phyloP scores from a whole-genome alignment of 306 rosid genomes.

The Acacia melanoxylon region DNA sequence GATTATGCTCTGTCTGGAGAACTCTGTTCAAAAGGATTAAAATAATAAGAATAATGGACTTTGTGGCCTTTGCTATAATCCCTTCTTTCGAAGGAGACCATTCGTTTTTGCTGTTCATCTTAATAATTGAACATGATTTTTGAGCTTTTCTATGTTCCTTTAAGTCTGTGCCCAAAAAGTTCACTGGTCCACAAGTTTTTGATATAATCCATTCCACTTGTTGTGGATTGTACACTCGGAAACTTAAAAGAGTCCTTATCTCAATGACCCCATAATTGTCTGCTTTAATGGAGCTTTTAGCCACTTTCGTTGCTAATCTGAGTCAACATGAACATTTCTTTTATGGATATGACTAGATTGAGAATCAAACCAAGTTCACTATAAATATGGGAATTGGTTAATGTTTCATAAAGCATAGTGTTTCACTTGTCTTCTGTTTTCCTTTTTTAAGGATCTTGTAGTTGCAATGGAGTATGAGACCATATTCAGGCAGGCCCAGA shows the following conservation, averaged over 20 bases:
- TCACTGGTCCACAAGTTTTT: slow-evolving; percentile 37
- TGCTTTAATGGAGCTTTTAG: slow-evolving; percentile 24
- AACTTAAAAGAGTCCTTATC: slow-evolving; percentile 42
- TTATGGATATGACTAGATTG: slow-evolving; percentile 30
- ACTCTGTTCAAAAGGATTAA: slow-evolving; percentile 30
- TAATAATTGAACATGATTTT: slow-evolving; percentile 28
- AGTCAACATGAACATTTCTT: slow-evolving; percentile 41
- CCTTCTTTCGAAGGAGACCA: slow-evolving; percentile 7
- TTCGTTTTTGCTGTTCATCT: slow-evolving; percentile 32
- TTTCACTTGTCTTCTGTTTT: slow-evolving; percentile 30
- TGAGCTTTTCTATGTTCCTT: slow-evolving; percentile 14
- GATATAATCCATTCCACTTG: slow-evolving; percentile 33
- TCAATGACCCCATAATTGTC: slow-evolving; percentile 32
- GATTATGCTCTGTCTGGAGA: slow-evolving; percentile 34
- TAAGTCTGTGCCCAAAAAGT: slow-evolving; percentile 30
- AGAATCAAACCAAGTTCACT: slow-evolving; percentile 27
- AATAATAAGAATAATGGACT: slow-evolving; percentile 15
- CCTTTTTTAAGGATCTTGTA: slow-evolving; percentile 30
- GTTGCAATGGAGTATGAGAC: slow-evolving; percentile 69
- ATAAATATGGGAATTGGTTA: slow-evolving; percentile 31
- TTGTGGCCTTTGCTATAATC: slow-evolving; percentile 20
- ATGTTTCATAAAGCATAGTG: slow-evolving; percentile 30
- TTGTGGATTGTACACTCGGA: slow-evolving; percentile 61
- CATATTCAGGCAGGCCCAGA: slow-evolving; percentile 65
- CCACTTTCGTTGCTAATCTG: slow-evolving; percentile 48